Conservation (phyloP, 192 early-diverging fungal genomes). For the Umbelopsis sp. region DNA sequence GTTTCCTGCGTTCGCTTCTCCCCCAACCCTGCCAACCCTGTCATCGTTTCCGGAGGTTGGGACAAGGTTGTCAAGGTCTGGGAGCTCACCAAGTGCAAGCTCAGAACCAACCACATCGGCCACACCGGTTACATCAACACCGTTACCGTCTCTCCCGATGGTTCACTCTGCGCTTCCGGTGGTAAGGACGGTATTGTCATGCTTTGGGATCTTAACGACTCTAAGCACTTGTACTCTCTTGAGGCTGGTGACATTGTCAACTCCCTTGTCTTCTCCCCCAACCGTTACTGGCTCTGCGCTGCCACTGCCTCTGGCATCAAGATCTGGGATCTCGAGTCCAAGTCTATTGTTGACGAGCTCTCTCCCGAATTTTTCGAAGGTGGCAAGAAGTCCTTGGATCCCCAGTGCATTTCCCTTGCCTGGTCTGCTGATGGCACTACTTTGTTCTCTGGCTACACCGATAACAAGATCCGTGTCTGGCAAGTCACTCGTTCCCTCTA, state of each 20-base stretch:
- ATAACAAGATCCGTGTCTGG: constrained; percentile 84
- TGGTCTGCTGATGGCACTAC: constrained; percentile 99
- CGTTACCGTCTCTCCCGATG: constrained; percentile 98
- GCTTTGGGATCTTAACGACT: constrained; percentile 99
- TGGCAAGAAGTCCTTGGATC: constrained; percentile 69
- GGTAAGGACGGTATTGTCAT: constrained; percentile 99
- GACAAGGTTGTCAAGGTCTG: constrained; percentile 99
- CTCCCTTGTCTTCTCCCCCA: constrained; percentile 98
- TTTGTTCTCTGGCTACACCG: constrained; percentile 98
- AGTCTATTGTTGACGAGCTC: constrained; percentile 94
- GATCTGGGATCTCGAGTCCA: constrained; percentile 99
- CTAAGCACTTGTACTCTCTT: constrained; percentile 99
- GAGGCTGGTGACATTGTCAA: constrained; percentile 96
- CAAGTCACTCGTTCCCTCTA: constrained; percentile 61
- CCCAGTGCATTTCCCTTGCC: constrained; percentile 94
- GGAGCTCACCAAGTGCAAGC: constrained; percentile 98
- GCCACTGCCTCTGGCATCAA: constrained; percentile 94
- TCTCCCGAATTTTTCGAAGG: constrained; percentile 70
- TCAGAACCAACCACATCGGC: constrained; percentile 98
- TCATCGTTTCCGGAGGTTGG: constrained; percentile 98
- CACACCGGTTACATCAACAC: constrained; percentile 98
- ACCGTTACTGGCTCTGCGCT: constrained; percentile 99
- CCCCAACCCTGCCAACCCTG: constrained; percentile 97
- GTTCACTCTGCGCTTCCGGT: constrained; percentile 99
- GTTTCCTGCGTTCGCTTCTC: constrained; percentile 99